phyloP scores from a whole-genome alignment of 768 basidiomycete genomes.

The Suillus occidentalis region DNA sequence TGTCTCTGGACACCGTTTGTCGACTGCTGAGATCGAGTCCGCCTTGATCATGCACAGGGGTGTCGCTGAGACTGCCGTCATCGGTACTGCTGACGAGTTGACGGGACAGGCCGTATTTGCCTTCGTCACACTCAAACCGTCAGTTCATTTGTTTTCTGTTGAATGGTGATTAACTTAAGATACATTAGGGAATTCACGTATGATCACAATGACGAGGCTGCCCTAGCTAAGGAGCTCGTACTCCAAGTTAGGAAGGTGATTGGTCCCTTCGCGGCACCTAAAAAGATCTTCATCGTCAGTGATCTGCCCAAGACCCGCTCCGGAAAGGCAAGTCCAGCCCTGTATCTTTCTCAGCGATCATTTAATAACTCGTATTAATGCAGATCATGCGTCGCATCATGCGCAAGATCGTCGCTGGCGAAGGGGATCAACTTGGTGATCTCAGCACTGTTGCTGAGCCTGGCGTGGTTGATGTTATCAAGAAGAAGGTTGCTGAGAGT shows the following conservation, averaged over 20 bases:
- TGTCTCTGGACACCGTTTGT: conserved; percentile 94
- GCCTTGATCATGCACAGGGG: conserved; percentile 93
- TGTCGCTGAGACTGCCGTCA: conserved; percentile 95
- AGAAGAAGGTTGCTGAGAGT: conserved; percentile 65
- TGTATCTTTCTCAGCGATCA: neutral
- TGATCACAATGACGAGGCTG: conserved; percentile 66
- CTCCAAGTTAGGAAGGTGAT: conserved; percentile 97
- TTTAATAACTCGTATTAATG: neutral
- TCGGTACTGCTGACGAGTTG: conserved; percentile 82
- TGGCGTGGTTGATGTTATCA: conserved; percentile 79
- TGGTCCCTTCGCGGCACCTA: conserved; percentile 96
- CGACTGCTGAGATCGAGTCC: conserved; percentile 97
- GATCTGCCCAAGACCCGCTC: conserved; percentile 95
- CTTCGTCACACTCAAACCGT: conserved; percentile 95
- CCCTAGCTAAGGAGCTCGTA: conserved; percentile 81
- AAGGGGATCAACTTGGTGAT: conserved; percentile 95
- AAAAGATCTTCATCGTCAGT: conserved; percentile 79
- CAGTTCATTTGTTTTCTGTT: conserved; percentile 30
- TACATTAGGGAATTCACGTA: conserved; percentile 73
- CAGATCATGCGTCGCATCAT: conserved; percentile 94
- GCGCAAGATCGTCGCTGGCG: conserved; percentile 94
- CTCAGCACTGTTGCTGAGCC: conserved; percentile 93
- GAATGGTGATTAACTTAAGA: neutral
- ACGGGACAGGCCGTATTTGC: conserved; percentile 94
- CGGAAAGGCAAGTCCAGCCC: conserved; percentile 62